Conservation (phyloP, 2,329 filamentous ascomycete genomes). For the Microcyclosporella mali region DNA sequence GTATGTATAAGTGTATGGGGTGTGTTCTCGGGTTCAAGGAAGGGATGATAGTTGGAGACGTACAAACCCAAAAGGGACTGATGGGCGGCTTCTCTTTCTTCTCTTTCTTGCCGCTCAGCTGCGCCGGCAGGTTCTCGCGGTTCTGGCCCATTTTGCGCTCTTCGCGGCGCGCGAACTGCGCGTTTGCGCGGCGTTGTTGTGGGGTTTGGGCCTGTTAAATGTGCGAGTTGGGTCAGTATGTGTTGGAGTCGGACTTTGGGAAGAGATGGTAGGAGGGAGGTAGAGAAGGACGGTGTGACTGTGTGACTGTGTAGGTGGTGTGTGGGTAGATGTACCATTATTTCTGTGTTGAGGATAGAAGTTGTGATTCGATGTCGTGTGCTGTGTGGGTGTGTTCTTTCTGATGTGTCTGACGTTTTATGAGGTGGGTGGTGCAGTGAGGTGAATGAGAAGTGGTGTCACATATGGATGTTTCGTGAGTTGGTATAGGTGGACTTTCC, state of each 20-base stretch:
- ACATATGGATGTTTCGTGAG: no score
- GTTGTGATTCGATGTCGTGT: background rate
- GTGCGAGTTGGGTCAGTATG: constrained; percentile 35
- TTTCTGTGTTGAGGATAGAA: background rate
- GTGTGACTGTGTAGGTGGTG: no score
- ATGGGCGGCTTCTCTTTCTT: constrained; percentile 42
- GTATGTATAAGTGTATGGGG: no score
- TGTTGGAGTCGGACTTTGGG: background rate
- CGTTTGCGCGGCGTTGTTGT: constrained; percentile 74
- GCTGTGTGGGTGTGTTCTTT: background rate
- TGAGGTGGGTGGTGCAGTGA: no score
- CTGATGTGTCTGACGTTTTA: no score
- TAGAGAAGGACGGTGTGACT: no score
- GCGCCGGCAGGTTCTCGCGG: constrained; percentile 42
- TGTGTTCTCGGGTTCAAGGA: no score
- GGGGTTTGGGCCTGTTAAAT: constrained; percentile 64
- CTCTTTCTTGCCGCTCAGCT: constrained; percentile 40
- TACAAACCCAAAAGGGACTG: constrained; percentile 55
- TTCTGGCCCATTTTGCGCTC: constrained; percentile 68
- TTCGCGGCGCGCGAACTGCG: constrained; percentile 68
- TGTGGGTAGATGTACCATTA: constrained; percentile 4
- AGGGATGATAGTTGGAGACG: no score
- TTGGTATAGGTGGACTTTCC: no score
- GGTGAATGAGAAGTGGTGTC: background rate
- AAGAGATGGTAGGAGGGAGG: no score